Conservation (phyloP, 306 rosid species). For the Sophora flavescens region DNA sequence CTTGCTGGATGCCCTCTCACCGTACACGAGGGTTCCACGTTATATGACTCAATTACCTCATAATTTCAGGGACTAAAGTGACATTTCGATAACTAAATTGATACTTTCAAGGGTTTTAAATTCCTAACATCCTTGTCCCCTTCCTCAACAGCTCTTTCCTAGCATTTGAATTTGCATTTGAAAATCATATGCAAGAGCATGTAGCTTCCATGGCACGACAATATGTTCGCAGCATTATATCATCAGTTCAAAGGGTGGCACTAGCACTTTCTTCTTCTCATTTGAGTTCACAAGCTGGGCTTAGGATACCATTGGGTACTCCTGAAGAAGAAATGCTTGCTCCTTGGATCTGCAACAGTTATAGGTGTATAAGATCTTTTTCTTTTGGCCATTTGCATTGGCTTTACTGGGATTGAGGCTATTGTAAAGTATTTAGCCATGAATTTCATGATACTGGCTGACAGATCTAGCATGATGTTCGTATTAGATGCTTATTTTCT, state of each 20-base stretch:
- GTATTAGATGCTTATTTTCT: neutral
- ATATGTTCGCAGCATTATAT: conserved; percentile 95
- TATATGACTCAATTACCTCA: too few species aligned
- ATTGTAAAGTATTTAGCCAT: too few species aligned
- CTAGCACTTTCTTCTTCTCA: conserved; percentile 95
- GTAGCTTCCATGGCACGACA: conserved; percentile 99
- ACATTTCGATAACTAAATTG: too few species aligned
- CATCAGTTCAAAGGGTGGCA: conserved; percentile 98
- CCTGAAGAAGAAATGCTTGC: conserved; percentile 99
- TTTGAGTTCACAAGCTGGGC: conserved; percentile 84
- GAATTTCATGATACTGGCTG: too few species aligned
- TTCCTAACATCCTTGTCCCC: too few species aligned
- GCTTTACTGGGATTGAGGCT: too few species aligned
- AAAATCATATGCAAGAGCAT: conserved; percentile 98
- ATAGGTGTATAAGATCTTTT: conserved; percentile 63
- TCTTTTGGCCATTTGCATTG: neutral
- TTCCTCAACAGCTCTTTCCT: too few species aligned
- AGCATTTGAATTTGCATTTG: conserved; percentile 97
- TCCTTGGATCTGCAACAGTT: conserved; percentile 96
- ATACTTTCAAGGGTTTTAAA: too few species aligned
- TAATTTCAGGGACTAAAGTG: too few species aligned
- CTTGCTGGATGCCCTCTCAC: too few species aligned
- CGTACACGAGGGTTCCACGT: too few species aligned
- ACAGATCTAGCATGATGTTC: neutral
- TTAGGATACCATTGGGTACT: conserved; percentile 87